A percentile compares a stretch with the other conserved stretches of the same genome.
phyloP scores from a whole-genome alignment of 805 yeast genomes.

The Ogataea zsoltii region DNA sequence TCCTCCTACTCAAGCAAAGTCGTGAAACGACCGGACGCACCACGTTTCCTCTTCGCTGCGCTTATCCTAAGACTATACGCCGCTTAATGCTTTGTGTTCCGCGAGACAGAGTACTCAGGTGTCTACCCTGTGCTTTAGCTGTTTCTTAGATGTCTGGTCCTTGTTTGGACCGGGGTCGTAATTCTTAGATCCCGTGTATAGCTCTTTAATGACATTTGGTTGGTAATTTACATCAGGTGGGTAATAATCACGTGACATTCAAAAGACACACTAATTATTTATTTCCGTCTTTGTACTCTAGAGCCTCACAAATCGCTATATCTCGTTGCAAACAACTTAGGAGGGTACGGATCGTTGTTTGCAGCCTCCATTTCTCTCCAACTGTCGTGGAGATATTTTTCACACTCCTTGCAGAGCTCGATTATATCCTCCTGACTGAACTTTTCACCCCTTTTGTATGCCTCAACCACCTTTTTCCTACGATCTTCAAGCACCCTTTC shows the following conservation, averaged over 20 bases:
- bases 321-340: conserved; percentile 28
- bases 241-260: too few species aligned
- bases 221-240: too few species aligned
- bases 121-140: too few species aligned
- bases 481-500: conserved; percentile 29
- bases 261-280: too few species aligned
- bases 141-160: too few species aligned
- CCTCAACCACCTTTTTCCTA: conserved; percentile 20
- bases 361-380: conserved; percentile 39
- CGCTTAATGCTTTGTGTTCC: too few species aligned
- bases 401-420: conserved; percentile 32
- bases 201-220: too few species aligned
- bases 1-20: conserved; percentile 21
- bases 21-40: not conserved
- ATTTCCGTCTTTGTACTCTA: too few species aligned
- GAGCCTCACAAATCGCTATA: conserved; percentile 23
- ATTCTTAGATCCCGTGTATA: too few species aligned
- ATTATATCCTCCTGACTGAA: conserved; percentile 33
- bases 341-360: conserved; percentile 32
- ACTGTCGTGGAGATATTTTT: conserved; percentile 29
- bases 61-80: too few species aligned
- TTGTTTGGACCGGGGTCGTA: too few species aligned
- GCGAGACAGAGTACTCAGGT: too few species aligned
- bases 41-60: not conserved
- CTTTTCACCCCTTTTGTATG: conserved; percentile 22